Evolutionary conservation across 257 asterid genomes (phyloP).

Genomic region (Paraleonurus japonicus): DNA sequence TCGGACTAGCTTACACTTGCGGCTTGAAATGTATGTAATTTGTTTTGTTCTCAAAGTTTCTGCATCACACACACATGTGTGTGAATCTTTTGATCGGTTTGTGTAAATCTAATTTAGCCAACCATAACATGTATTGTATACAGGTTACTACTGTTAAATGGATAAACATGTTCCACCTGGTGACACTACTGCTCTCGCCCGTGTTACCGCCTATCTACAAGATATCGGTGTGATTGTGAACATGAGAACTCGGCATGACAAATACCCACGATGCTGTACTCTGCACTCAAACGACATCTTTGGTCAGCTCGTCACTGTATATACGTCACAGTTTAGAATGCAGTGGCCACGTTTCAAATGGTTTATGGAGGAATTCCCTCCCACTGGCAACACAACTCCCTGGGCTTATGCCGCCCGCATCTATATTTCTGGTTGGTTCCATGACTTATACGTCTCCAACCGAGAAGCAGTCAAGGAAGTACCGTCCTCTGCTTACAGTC

Average conservation of each 20-base stretch:
- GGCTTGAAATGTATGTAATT: not conserved
- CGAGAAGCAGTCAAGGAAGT: not conserved
- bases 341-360: not conserved
- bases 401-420: not conserved
- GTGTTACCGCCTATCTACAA: not conserved
- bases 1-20: not conserved
- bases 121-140: not conserved
- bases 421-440: not conserved
- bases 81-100: too few relatives aligned
- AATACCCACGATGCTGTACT: not conserved
- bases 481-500: not conserved
- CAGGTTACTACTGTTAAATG: not conserved
- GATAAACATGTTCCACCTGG: not conserved
- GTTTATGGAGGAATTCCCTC: not conserved
- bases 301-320: not conserved
- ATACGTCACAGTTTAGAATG: not conserved
- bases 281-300: not conserved
- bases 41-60: not conserved
- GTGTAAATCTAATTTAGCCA: not conserved
- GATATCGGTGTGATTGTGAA: not conserved
- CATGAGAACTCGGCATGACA: not conserved
- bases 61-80: not conserved
- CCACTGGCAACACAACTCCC: not conserved
- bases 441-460: not conserved
- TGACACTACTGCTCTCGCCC: not conserved